Base-by-base conservation (phyloP, 371 early-diverging fungal species). In the Basidiobolus meristosporus region DNA sequence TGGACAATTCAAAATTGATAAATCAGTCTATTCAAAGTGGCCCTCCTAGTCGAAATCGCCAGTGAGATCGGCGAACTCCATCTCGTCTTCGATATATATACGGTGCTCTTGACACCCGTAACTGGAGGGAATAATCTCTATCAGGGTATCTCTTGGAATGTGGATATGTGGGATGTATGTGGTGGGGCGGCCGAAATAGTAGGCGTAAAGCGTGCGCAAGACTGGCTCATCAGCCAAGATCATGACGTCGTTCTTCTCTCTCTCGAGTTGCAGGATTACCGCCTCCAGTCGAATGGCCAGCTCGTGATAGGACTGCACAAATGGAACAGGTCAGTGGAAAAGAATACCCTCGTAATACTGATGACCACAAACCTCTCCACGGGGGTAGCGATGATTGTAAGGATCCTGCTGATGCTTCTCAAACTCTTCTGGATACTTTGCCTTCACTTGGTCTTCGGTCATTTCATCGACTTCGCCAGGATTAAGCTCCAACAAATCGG, bases 381-480 rank as follows among this genome's bases (percentile, higher is more conserved):
- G 62, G 17, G 83, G 82, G 48, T 70, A 82, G 33, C 85, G 60
- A 52, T 84, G 78, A 35, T 74, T 64, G 47, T 82, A 84, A 12
- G 77, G 75, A 29, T 84, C 77, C 19, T 60, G 56, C 41, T 61
- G 52, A 20, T 63, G 65, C 36, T 63, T 56, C 34, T 50, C 54
- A 45, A 73, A 77, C 44, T 91, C 95, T 21, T 74, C 68, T 4
- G 92, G 91, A 53, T 70, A 88, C 52, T 65, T 65, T 36, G 57
- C 51, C 41, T 65, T 72, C 46, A 93, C 82, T 44, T 86, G 76
- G n/a, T 76, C 77, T 16, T 70, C 63, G 0, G 82, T 77, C 52
- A 90, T 45, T 22, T 75, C 84, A 50, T 89, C 89, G 47, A 76
- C 77, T 4, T 73, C 73, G 10, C 95, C 95, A 1, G 83, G 73